Conservation (phyloP, 345 rosid species). For the Heritiera littoralis region DNA sequence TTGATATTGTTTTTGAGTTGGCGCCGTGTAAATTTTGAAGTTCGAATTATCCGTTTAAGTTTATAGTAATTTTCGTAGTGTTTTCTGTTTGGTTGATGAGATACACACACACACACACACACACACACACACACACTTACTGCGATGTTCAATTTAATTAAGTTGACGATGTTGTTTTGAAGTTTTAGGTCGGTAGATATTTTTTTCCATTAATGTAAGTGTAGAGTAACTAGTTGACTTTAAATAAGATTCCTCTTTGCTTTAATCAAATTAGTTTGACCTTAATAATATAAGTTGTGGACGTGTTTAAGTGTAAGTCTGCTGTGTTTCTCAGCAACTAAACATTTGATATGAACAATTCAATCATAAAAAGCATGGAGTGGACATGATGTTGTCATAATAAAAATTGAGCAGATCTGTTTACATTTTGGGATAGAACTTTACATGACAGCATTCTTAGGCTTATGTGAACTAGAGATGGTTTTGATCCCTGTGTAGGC, state of each 20-base stretch:
- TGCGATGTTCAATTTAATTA: too few relatives aligned
- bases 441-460: neutral
- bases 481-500: neutral
- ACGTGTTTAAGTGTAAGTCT: neutral
- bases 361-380: neutral
- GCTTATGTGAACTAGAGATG: neutral
- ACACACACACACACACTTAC: too few relatives aligned
- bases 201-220: neutral
- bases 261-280: neutral
- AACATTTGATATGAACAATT: neutral
- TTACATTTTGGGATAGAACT: neutral
- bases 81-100: neutral
- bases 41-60: neutral
- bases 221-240: neutral
- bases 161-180: too few relatives aligned
- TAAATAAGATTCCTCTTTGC: neutral
- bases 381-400: neutral
- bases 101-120: too few relatives aligned
- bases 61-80: neutral
- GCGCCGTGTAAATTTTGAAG: neutral
- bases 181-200: too few relatives aligned
- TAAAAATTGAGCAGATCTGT: neutral
- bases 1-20: slow-evolving; percentile 8
- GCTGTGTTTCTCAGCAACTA: neutral
- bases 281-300: neutral